Evolutionary conservation across 176 grass and related monocot species (phyloP).

Genomic region (Hordeum vulgare): MorexV3_pseudomolecules_assembly NC_058520.1:543450146-543450645

Average conservation of each 20-base stretch:
- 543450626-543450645: slow-evolving; percentile 36
- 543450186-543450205: neutral
- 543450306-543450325: slow-evolving; percentile 79
- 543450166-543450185: no score
- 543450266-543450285: slow-evolving; percentile 60
- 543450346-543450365: slow-evolving; percentile 66
- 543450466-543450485: no score
- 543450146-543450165: no score
- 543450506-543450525: neutral
- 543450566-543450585: slow-evolving; percentile 96
- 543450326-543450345: slow-evolving; percentile 80
- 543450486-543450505: neutral
- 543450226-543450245: no score
- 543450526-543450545: slow-evolving; percentile 55
- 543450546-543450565: slow-evolving; percentile 99
- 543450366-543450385: slow-evolving; percentile 60
- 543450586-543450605: slow-evolving; percentile 74
- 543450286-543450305: slow-evolving; percentile 70
- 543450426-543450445: slow-evolving; percentile 73
- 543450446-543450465: neutral
- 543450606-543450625: slow-evolving; percentile 31
- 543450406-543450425: slow-evolving; percentile 64
- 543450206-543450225: slow-evolving; percentile 31
- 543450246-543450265: slow-evolving; percentile 78
- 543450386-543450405: slow-evolving; percentile 71